These are phyloP conservation scores for Nasturtium officinale DNA, from an alignment of 345 rosid genomes.

Conservation along the genomic window DNA sequence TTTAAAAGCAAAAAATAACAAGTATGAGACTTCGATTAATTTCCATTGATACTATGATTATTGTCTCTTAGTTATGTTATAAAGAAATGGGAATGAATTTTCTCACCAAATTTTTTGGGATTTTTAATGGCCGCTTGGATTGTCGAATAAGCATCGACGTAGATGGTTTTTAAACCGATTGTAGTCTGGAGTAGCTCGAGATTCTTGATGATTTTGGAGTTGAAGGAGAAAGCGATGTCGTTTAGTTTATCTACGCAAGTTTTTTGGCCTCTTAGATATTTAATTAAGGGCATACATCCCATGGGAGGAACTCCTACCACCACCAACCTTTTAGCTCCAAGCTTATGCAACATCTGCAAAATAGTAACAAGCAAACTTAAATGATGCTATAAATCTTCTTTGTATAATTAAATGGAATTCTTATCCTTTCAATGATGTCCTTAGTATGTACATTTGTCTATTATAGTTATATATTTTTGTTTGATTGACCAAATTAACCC, in stretches of 20 bases:
- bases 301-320: slow-evolving; percentile 86
- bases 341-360: slow-evolving; percentile 59
- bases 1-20: background rate
- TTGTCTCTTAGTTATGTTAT: background rate
- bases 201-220: slow-evolving; percentile 53
- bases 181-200: slow-evolving; percentile 41
- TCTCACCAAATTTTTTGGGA: slow-evolving; percentile 62
- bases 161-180: slow-evolving; percentile 55
- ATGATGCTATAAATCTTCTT: background rate
- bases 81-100: background rate
- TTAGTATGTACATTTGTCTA: background rate
- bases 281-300: slow-evolving; percentile 86
- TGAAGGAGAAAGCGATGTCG: slow-evolving; percentile 53
- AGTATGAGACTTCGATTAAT: background rate
- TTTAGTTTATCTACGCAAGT: slow-evolving; percentile 60
- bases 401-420: background rate
- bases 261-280: slow-evolving; percentile 51
- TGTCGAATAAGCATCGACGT: slow-evolving; percentile 54
- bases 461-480: slow-evolving; percentile 3
- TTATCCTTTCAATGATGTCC: background rate
- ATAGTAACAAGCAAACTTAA: slow-evolving; percentile 9
- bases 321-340: slow-evolving; percentile 64
- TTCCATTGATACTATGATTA: background rate
- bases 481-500: background rate
- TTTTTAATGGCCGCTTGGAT: slow-evolving; percentile 52